Conservation (phyloP, 768 basidiomycete genomes). For the Obba rivulosa region DNA sequence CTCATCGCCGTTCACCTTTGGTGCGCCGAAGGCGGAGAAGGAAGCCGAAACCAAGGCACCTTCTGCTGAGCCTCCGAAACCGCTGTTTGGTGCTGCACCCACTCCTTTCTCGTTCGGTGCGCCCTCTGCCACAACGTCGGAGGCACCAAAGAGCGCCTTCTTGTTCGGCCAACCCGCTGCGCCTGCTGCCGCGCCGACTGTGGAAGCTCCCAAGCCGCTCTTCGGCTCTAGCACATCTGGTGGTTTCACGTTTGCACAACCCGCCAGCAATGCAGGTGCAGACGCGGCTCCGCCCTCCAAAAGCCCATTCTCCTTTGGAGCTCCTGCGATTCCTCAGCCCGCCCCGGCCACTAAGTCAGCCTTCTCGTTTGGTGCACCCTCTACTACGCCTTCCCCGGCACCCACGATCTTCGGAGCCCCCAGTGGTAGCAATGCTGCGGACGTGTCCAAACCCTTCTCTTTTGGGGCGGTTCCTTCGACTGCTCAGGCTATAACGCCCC, state of each 20-base stretch:
- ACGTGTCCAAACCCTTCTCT: slow-evolving; percentile 47
- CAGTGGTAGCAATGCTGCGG: slow-evolving; percentile 29
- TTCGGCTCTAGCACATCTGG: slow-evolving; percentile 29
- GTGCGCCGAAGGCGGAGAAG: slow-evolving; percentile 7
- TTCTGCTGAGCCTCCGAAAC: slow-evolving; percentile 11
- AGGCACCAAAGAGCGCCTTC: slow-evolving; percentile 19
- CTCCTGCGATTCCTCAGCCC: slow-evolving; percentile 22
- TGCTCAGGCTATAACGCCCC: slow-evolving; percentile 58
- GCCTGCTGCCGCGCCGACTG: slow-evolving; percentile 19
- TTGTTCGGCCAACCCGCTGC: slow-evolving; percentile 24
- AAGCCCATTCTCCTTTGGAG: slow-evolving; percentile 33
- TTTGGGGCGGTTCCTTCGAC: slow-evolving; percentile 42
- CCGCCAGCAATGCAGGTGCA: slow-evolving; percentile 20
- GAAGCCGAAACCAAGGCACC: slow-evolving; percentile 10
- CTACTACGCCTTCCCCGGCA: slow-evolving; percentile 26
- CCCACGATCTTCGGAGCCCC: slow-evolving; percentile 46
- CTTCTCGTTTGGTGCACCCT: slow-evolving; percentile 39
- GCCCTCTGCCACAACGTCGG: neutral
- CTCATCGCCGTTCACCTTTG: slow-evolving; percentile 2
- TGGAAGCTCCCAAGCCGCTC: slow-evolving; percentile 37
- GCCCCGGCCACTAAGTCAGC: slow-evolving; percentile 22
- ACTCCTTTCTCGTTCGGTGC: slow-evolving; percentile 10
- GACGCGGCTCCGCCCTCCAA: slow-evolving; percentile 27
- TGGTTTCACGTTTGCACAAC: slow-evolving; percentile 42
- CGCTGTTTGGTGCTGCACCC: slow-evolving; percentile 8